phyloP scores from a whole-genome alignment of 352 stramenopile genomes.

The Halophytophthora polymorphica region DNA sequence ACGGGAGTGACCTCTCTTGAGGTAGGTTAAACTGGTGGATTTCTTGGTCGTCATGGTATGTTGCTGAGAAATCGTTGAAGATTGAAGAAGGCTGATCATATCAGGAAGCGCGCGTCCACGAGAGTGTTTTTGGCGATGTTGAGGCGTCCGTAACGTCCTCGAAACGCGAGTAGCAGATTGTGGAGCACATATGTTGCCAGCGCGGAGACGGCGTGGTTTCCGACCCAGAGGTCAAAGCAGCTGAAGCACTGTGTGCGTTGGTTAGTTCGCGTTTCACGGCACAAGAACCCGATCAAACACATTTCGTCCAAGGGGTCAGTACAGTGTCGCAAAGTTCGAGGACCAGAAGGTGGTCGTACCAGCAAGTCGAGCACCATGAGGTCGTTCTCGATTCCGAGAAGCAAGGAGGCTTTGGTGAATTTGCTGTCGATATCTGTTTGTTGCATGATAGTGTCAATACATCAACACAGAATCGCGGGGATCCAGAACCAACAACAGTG shows the following conservation, averaged over 20 bases:
- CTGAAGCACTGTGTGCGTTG: constrained; percentile 63
- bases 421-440: constrained; percentile 41
- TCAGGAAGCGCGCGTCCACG: constrained; percentile 66
- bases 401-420: constrained; percentile 56
- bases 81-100: constrained; percentile 24
- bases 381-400: constrained; percentile 83
- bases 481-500: too few relatives aligned
- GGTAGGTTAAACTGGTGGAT: neutral
- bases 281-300: neutral
- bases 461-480: too few relatives aligned
- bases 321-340: neutral
- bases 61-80: neutral
- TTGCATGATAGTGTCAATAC: too few relatives aligned
- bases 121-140: constrained; percentile 57
- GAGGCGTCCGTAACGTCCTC: constrained; percentile 36
- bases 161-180: constrained; percentile 28
- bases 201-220: constrained; percentile 63
- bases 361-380: constrained; percentile 89
- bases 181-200: constrained; percentile 64
- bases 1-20: too few relatives aligned
- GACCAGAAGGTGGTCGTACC: constrained; percentile 29
- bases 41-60: constrained; percentile 2
- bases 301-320: constrained; percentile 8
- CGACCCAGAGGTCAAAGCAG: constrained; percentile 59
- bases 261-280: neutral